phyloP scores from a whole-genome alignment of 129 eudicot genomes.

The Flaveria trinervia region DNA sequence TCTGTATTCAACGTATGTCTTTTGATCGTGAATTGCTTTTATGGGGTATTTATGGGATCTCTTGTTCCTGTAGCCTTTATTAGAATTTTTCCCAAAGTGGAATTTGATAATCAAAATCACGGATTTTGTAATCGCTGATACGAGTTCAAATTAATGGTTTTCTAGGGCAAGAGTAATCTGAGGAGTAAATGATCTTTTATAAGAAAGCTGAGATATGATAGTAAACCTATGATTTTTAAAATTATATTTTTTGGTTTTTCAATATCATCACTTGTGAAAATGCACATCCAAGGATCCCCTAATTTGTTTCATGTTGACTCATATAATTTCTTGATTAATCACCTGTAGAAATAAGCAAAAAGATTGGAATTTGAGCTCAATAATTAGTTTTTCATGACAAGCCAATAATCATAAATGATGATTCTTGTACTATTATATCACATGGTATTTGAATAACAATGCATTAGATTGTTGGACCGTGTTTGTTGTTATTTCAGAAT shows the following conservation, averaged over 20 bases:
- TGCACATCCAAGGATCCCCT: background rate
- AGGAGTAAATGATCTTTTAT: too few species aligned
- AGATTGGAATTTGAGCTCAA: too few species aligned
- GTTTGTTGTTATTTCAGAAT: background rate
- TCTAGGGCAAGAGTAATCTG: too few species aligned
- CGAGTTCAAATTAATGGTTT: too few species aligned
- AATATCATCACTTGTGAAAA: background rate
- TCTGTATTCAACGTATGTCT: background rate
- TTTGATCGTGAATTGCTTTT: conserved; percentile 1
- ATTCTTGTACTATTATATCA: background rate
- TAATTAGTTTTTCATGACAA: background rate
- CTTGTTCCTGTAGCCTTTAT: background rate
- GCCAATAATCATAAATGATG: background rate
- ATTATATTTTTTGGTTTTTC: background rate
- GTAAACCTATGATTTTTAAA: background rate
- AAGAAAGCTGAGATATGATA: background rate
- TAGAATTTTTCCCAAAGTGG: background rate
- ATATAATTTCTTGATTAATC: background rate
- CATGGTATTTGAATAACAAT: conserved; percentile 6
- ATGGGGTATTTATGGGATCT: background rate
- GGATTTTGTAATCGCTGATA: too few species aligned
- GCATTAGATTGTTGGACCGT: conserved; percentile 18
- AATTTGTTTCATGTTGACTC: background rate
- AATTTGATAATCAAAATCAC: background rate
- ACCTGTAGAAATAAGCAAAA: too few species aligned